Conservation (phyloP, 176 grass and related monocot species). For the Paspalum vaginatum region DNA sequence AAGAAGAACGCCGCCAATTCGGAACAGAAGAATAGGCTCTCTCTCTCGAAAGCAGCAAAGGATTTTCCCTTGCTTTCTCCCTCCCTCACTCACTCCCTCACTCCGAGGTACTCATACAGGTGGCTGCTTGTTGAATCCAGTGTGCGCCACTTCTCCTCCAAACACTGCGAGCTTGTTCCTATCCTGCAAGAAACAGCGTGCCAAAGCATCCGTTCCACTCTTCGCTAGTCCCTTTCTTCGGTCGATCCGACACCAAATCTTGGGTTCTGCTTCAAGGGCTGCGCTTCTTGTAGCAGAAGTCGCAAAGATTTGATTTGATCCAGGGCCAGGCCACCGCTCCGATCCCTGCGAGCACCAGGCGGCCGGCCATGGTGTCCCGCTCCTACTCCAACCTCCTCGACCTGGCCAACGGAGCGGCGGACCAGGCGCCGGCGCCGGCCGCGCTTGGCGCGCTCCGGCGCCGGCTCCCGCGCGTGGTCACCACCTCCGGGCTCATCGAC, state of each 20-base stretch:
- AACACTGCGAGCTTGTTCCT: conserved; percentile 9
- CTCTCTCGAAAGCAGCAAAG: conserved; percentile 27
- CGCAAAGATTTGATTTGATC: conserved; percentile 24
- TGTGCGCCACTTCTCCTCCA: conserved; percentile 3
- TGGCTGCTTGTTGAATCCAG: conserved; percentile 34
- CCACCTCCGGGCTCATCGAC: conserved; percentile 69
- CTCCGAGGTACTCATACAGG: conserved; percentile 5
- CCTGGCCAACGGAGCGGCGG: conserved; percentile 76
- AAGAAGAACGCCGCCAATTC: conserved; percentile 16
- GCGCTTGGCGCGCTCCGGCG: conserved; percentile 67
- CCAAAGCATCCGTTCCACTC: neutral
- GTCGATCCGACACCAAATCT: conserved; percentile 14
- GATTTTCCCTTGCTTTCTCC: neutral
- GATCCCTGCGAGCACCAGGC: neutral
- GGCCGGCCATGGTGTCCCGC: conserved; percentile 71
- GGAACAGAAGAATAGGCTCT: conserved; percentile 31
- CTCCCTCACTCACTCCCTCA: neutral
- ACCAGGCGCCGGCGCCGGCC: conserved; percentile 54
- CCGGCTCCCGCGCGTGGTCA: conserved; percentile 77
- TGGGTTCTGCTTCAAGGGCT: conserved; percentile 20
- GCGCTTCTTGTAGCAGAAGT: neutral
- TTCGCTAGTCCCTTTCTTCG: neutral
- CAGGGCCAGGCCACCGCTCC: too few species aligned
- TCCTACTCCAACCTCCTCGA: conserved; percentile 94
- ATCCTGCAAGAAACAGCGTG: conserved; percentile 8